phyloP scores from a whole-genome alignment of 306 rosid genomes.

The Urtica urens region DNA sequence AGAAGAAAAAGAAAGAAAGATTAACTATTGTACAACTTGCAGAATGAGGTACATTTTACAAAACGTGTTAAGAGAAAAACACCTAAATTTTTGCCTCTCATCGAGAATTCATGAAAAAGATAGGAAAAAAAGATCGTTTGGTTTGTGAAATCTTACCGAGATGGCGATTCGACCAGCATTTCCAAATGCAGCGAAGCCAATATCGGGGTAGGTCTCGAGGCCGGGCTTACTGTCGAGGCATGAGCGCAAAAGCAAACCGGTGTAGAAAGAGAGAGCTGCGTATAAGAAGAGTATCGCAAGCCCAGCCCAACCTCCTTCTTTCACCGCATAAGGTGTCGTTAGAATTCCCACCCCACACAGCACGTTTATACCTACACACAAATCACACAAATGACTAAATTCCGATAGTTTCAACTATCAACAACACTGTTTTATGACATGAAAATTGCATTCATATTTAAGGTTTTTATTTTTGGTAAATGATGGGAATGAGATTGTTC shows the following conservation, averaged over 20 bases:
- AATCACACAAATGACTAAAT: not conserved
- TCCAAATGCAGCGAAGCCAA: slow-evolving; percentile 97
- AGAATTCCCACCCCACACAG: slow-evolving; percentile 95
- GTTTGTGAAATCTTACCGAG: slow-evolving; percentile 39
- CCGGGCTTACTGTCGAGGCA: slow-evolving; percentile 93
- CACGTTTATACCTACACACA: slow-evolving; percentile 66
- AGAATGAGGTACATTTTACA: not conserved
- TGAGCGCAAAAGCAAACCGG: slow-evolving; percentile 70
- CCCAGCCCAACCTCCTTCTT: slow-evolving; percentile 93
- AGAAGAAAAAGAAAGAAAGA: slow-evolving; percentile 12
- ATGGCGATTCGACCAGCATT: slow-evolving; percentile 56
- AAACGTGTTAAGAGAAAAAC: too few relatives aligned
- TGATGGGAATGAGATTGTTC: not conserved
- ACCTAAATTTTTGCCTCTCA: too few relatives aligned
- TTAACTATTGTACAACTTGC: not conserved
- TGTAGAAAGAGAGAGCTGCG: slow-evolving; percentile 77
- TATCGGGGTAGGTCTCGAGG: slow-evolving; percentile 92
- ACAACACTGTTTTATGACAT: too few relatives aligned
- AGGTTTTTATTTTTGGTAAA: too few relatives aligned
- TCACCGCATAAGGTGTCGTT: slow-evolving; percentile 79
- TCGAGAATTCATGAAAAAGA: too few relatives aligned
- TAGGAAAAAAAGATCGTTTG: too few relatives aligned
- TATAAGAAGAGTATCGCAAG: slow-evolving; percentile 50
- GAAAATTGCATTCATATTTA: too few relatives aligned
- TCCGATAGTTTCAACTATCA: too few relatives aligned